Evolutionary conservation across 2,329 filamentous ascomycete genomes (phyloP).

Genomic region (Xylaria sp.): DNA sequence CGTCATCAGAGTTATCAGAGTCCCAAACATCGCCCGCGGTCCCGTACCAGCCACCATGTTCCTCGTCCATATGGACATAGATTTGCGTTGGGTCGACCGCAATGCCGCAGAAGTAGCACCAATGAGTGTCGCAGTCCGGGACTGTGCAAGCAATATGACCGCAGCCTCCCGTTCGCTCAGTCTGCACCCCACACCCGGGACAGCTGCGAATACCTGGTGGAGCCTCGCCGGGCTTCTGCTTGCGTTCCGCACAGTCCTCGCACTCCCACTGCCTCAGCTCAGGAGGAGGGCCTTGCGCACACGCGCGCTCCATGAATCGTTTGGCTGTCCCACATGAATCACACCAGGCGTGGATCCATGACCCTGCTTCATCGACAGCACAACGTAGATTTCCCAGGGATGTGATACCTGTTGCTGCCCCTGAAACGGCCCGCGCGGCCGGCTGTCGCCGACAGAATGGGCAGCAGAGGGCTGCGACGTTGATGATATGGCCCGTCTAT

Average conservation of each 20-base stretch:
- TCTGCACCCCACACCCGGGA: slow-evolving; percentile 53
- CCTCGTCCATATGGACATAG: slow-evolving; percentile 53
- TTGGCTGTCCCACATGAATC: slow-evolving; percentile 55
- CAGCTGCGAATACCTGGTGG: neutral
- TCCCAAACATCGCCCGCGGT: slow-evolving; percentile 33
- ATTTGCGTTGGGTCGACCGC: slow-evolving; percentile 45
- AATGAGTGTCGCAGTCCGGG: slow-evolving; percentile 49
- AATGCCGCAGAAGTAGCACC: slow-evolving; percentile 56
- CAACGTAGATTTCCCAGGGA: slow-evolving; percentile 52
- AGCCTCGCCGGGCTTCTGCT: slow-evolving; percentile 29
- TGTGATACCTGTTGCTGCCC: slow-evolving; percentile 44
- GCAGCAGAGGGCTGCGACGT: slow-evolving; percentile 60
- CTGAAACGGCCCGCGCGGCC: slow-evolving; percentile 45
- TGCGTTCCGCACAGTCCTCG: slow-evolving; percentile 51
- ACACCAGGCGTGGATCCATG: slow-evolving; percentile 38
- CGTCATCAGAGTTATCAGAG: neutral
- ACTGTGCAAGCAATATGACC: slow-evolving; percentile 54
- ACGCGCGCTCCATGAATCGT: slow-evolving; percentile 56
- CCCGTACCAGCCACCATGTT: slow-evolving; percentile 50
- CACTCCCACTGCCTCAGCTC: slow-evolving; percentile 56
- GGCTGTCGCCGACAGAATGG: slow-evolving; percentile 62
- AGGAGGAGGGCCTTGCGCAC: slow-evolving; percentile 54
- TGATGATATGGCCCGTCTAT: slow-evolving; percentile 58
- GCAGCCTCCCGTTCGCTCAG: slow-evolving; percentile 54
- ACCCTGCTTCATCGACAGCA: slow-evolving; percentile 52